Conservation (phyloP, 495 filamentous ascomycete species). For the Podospora didyma region DNA sequence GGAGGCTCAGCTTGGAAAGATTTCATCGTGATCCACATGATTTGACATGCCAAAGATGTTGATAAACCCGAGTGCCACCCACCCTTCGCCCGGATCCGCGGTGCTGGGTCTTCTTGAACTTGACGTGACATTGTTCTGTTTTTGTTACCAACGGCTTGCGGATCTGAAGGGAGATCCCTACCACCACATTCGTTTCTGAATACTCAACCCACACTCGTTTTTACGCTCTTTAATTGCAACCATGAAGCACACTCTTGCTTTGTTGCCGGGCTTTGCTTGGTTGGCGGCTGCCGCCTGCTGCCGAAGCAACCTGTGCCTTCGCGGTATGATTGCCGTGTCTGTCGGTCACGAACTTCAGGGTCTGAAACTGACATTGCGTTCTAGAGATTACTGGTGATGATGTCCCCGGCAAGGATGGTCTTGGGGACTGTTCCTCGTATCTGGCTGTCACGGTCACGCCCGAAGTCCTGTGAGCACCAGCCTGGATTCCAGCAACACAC, state of each 20-base stretch:
- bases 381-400: not conserved
- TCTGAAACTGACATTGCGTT: not conserved
- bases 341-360: not conserved
- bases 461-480: not conserved
- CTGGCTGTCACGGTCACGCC: constrained; percentile 12
- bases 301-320: constrained; percentile 15
- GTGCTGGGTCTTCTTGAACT: no score
- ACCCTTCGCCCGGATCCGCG: no score
- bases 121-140: no score
- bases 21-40: no score
- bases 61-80: no score
- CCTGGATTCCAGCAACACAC: not conserved
- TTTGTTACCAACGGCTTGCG: no score
- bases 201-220: constrained; percentile 6
- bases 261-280: constrained; percentile 10
- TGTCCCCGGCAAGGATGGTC: not conserved
- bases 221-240: constrained; percentile 5
- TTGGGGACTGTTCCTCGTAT: constrained; percentile 9
- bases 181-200: constrained; percentile 4
- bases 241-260: constrained; percentile 11
- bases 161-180: not conserved
- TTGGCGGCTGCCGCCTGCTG: constrained; percentile 16
- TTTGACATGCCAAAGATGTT: no score
- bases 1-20: no score
- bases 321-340: not conserved